Base-by-base conservation (phyloP, 352 stramenopile species). In the Phytophthora syringae region DNA sequence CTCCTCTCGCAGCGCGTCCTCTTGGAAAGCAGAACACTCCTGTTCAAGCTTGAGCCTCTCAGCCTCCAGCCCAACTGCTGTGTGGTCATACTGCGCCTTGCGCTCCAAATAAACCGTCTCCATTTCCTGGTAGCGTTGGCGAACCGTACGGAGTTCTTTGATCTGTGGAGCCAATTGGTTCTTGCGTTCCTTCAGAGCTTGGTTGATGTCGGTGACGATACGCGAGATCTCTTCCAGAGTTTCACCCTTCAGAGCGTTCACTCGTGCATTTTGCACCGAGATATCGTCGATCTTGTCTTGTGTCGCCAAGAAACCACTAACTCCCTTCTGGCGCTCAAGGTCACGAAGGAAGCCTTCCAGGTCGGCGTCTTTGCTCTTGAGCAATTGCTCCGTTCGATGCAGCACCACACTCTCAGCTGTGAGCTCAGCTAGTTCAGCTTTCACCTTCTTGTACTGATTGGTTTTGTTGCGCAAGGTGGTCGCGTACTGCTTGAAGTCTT, bases 171-270 rank as follows among this genome's bases (percentile, higher is more conserved):
- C 90, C 25, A 98, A 72, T 45, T 97, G 93, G 50, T 89, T 94
- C 64, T 98, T 98, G 20, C 95, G 82, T 48, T 96, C 90, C 37
- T 92, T 96, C 24, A 98, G 77, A 34, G 91, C 88, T 57, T 97
- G 74, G 67, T 95, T 97, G 49, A 98, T 98, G 47, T 97, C 83
- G 7, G 91, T 90, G 13, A 98, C 93, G 30, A 97, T 85, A 20
- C 75, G 77, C 37, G 90, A 97, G 50, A 98, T 98, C 59, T 98
- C 95, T 60, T 98, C 93, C 15, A 98, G 82, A 25, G 90, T 98
- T 69, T 97, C 81, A 10, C 87, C 88, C 62, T 98, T 98, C 32
- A 93, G 64, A 57, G 94, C 82, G 72, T 98, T 97, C 42, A 98
- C 79, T 43, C 90, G 77, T 16, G 88, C 82, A 43, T 96, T 97